A percentile compares a stretch with the other conserved stretches of the same genome.
Evolutionary conservation across 1,284 basidiomycete genomes (phyloP).

Genomic region (Ceratobasidium sp.): DNA sequence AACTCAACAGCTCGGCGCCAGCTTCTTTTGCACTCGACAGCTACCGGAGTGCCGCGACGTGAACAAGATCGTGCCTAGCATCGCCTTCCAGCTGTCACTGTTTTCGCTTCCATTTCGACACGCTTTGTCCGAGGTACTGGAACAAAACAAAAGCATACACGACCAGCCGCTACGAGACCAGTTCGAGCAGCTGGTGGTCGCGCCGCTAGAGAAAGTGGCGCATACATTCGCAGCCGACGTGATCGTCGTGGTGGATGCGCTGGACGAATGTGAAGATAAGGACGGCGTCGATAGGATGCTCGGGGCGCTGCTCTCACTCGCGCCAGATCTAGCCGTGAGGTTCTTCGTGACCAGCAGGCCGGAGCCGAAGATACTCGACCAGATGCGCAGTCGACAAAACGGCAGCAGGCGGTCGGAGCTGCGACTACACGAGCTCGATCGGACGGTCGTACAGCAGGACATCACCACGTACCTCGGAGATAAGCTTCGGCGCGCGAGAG

Average conservation of each 20-base stretch:
- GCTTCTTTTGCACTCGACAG: slow-evolving; percentile 7
- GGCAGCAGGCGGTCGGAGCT: not conserved
- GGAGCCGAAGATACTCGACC: slow-evolving; percentile 23
- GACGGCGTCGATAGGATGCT: slow-evolving; percentile 12
- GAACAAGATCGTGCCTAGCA: slow-evolving; percentile 32
- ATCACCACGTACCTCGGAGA: slow-evolving; percentile 26
- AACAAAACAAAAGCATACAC: not conserved
- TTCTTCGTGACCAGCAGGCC: slow-evolving; percentile 41
- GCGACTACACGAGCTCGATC: slow-evolving; percentile 39
- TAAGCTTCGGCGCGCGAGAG: not conserved
- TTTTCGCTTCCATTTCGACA: slow-evolving; percentile 8
- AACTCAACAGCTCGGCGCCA: not conserved
- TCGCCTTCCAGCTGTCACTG: slow-evolving; percentile 35
- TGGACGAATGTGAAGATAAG: slow-evolving; percentile 40
- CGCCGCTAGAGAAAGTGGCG: not conserved
- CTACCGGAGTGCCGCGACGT: slow-evolving; percentile 5
- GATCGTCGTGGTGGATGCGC: slow-evolving; percentile 31
- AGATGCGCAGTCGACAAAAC: not conserved
- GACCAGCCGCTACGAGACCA: slow-evolving; percentile 1
- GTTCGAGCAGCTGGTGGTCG: slow-evolving; percentile 29
- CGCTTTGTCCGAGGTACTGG: not conserved
- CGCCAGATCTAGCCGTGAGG: slow-evolving; percentile 23
- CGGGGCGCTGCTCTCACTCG: not conserved
- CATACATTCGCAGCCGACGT: not conserved
- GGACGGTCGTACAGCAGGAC: slow-evolving; percentile 34